Percentiles rank a stretch among this genome's conserved stretches.
Conservation (phyloP, 2,329 filamentous ascomycete species). For the Septoria petroselini region DNA sequence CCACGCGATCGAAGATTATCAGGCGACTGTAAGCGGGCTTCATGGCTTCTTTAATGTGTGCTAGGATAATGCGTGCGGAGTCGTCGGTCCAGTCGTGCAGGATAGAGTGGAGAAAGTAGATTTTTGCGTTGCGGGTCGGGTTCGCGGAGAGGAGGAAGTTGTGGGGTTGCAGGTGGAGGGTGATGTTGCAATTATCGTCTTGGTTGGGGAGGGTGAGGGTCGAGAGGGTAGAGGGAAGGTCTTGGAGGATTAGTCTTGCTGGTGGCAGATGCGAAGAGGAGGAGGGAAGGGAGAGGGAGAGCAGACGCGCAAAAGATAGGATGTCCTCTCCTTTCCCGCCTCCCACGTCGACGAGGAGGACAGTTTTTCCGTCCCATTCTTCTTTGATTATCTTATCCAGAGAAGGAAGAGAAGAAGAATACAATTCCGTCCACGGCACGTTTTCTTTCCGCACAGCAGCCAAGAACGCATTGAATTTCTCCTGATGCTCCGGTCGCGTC, state of each 20-base stretch:
- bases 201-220: not conserved
- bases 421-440: constrained; percentile 14
- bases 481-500: constrained; percentile 1
- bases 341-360: constrained; percentile 29
- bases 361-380: constrained; percentile 16
- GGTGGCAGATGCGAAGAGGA: too few species aligned
- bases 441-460: constrained; percentile 9
- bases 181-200: constrained; percentile 11
- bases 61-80: constrained; percentile 24
- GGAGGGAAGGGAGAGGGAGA: too few species aligned
- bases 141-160: constrained; percentile 25
- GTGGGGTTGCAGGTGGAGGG: constrained; percentile 11
- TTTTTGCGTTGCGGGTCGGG: constrained; percentile 30
- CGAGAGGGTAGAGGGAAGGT: not conserved
- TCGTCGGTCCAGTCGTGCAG: constrained; percentile 30
- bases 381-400: constrained; percentile 3
- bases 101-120: constrained; percentile 31
- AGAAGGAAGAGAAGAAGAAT: too few species aligned
- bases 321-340: constrained; percentile 28
- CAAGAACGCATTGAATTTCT: constrained; percentile 19
- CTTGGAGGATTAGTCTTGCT: too few species aligned
- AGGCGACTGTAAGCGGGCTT: constrained; percentile 28
- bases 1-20: constrained; percentile 30
- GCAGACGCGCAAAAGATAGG: constrained; percentile 8
- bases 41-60: constrained; percentile 27